phyloP scores from a whole-genome alignment of 495 filamentous ascomycete species.

The Aspergillus funiculosus region DNA sequence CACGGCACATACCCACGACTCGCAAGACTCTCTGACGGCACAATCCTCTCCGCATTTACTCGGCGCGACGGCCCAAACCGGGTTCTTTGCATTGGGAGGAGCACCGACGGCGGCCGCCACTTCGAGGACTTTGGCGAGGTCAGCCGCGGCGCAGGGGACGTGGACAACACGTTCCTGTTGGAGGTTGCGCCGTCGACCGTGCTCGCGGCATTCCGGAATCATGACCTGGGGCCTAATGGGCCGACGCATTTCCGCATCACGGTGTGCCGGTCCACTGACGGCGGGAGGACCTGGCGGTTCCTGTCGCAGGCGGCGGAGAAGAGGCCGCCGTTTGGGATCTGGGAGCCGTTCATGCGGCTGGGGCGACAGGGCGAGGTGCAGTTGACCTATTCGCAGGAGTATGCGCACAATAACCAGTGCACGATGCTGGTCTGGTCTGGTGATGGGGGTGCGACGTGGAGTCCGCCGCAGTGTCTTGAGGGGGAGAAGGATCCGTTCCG shows the following conservation, averaged over 20 bases:
- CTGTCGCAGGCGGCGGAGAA: slow-evolving; percentile 48
- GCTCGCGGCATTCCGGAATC: slow-evolving; percentile 56
- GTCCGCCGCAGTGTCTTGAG: slow-evolving; percentile 38
- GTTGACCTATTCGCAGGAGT: slow-evolving; percentile 54
- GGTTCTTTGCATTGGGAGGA: slow-evolving; percentile 30
- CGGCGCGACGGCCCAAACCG: slow-evolving; percentile 28
- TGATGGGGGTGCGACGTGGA: slow-evolving; percentile 52
- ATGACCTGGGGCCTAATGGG: slow-evolving; percentile 39
- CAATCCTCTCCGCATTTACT: slow-evolving; percentile 39
- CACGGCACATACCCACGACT: slow-evolving; percentile 40
- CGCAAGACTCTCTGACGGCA: slow-evolving; percentile 33
- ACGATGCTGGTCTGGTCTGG: slow-evolving; percentile 51
- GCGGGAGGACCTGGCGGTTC: slow-evolving; percentile 48
- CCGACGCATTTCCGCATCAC: slow-evolving; percentile 55
- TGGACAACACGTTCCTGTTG: slow-evolving; percentile 55
- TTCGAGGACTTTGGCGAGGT: slow-evolving; percentile 37
- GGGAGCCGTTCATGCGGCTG: slow-evolving; percentile 57
- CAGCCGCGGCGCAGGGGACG: slow-evolving; percentile 38
- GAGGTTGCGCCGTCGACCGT: slow-evolving; percentile 46
- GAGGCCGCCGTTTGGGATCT: slow-evolving; percentile 44
- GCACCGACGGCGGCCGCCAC: slow-evolving; percentile 32
- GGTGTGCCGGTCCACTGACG: slow-evolving; percentile 51
- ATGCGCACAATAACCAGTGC: slow-evolving; percentile 51
- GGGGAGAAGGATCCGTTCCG: slow-evolving; percentile 40
- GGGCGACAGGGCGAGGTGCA: slow-evolving; percentile 47